Conservation (phyloP, 2,329 filamentous ascomycete species). For the Diaporthe citrichinensis region DNA sequence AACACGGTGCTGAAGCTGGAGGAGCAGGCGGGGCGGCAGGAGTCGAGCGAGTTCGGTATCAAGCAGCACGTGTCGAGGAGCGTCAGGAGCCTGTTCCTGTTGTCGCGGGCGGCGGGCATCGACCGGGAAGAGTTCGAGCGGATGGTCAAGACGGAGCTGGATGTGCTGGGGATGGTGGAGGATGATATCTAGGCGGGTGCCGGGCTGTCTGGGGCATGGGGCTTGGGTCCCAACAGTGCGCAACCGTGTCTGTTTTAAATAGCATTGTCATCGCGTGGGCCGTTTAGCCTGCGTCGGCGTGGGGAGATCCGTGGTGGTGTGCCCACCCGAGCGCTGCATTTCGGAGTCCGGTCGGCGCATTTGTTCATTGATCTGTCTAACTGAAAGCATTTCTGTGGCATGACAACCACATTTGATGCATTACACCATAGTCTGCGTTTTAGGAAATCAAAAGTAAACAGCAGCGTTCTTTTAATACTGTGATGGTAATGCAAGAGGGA, state of each 20-base stretch:
- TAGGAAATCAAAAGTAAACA: neutral
- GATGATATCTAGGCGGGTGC: constrained; percentile 52
- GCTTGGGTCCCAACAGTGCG: neutral
- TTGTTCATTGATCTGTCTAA: neutral
- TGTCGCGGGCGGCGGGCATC: constrained; percentile 80
- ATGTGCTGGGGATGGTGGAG: constrained; percentile 78
- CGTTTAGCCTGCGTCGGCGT: constrained; percentile 1
- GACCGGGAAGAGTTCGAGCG: constrained; percentile 81
- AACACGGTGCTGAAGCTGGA: constrained; percentile 74
- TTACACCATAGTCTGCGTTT: neutral
- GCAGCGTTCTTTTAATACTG: neutral
- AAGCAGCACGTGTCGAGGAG: constrained; percentile 85
- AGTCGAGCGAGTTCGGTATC: constrained; percentile 79
- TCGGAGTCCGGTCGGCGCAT: constrained; percentile 39
- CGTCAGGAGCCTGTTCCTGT: constrained; percentile 81
- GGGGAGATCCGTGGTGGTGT: constrained; percentile 28
- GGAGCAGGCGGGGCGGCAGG: constrained; percentile 67
- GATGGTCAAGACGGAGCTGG: constrained; percentile 79
- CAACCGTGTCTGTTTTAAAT: neutral
- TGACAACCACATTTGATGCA: constrained; percentile 10
- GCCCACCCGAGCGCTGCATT: constrained; percentile 25
- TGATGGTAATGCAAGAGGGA: too few relatives aligned
- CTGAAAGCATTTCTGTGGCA: neutral
- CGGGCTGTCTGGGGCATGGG: neutral
- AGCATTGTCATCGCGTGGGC: constrained; percentile 14